A percentile compares a stretch with the other conserved stretches of the same genome.
Conservation (phyloP, 2,329 filamentous ascomycete species). For the Plenodomus tracheiphilus region DNA sequence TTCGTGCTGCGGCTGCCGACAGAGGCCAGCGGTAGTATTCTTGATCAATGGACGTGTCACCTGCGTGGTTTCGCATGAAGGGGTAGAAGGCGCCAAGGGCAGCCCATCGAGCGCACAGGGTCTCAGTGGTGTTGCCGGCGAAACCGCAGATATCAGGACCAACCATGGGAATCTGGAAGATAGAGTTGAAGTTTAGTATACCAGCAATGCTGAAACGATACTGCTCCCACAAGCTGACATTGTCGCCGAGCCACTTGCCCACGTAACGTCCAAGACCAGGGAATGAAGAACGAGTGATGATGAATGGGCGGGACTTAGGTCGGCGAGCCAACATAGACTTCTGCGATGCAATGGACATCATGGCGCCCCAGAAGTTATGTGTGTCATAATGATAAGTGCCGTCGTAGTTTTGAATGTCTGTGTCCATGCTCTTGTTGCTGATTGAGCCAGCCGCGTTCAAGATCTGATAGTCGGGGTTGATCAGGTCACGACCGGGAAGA, state of each 20-base stretch:
- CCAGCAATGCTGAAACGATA: conserved; percentile 48
- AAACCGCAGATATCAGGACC: conserved; percentile 75
- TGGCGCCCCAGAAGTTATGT: conserved; percentile 73
- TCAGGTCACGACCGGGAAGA: conserved; percentile 64
- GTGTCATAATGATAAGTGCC: conserved; percentile 72
- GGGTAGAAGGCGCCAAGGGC: conserved; percentile 72
- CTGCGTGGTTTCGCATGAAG: conserved; percentile 75
- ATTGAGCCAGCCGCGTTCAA: conserved; percentile 55
- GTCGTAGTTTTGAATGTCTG: conserved; percentile 68
- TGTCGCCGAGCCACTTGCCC: conserved; percentile 64
- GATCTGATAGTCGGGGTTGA: conserved; percentile 68
- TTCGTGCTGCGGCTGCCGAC: conserved; percentile 66
- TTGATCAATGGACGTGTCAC: conserved; percentile 57
- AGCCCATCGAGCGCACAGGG: conserved; percentile 73
- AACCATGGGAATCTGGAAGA: conserved; percentile 53
- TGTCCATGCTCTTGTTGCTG: conserved; percentile 60
- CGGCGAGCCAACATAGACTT: conserved; percentile 69
- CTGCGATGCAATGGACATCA: conserved; percentile 71
- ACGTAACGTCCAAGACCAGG: conserved; percentile 67
- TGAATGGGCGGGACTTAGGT: conserved; percentile 64
- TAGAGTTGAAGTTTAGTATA: conserved; percentile 49
- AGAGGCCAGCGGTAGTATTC: conserved; percentile 57
- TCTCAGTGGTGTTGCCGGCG: conserved; percentile 66
- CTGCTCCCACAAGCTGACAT: conserved; percentile 48
- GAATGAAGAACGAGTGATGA: conserved; percentile 77